phyloP scores from a whole-genome alignment of 805 yeast species.

The Metschnikowia gelsemii region DNA sequence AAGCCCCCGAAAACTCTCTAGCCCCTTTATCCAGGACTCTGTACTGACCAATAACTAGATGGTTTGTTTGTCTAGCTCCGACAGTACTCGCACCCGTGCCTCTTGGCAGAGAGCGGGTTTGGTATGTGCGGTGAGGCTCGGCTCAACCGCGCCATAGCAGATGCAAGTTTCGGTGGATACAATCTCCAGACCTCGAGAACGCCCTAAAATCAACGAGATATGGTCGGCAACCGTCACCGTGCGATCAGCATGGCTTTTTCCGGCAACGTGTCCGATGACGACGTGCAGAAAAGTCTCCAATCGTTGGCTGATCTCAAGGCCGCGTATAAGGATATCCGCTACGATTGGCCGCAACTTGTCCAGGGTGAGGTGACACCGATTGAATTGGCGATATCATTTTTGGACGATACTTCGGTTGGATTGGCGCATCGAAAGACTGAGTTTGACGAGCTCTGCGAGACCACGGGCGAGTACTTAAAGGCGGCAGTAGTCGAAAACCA shows the following conservation, averaged over 20 bases:
- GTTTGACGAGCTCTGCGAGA: constrained; percentile 58
- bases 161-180: too few species aligned
- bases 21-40: too few species aligned
- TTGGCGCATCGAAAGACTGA: constrained; percentile 70
- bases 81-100: constrained; percentile 8
- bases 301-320: constrained; percentile 36
- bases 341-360: constrained; percentile 45
- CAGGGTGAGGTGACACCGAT: constrained; percentile 67
- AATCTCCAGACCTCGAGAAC: too few species aligned
- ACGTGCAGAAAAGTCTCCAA: constrained; percentile 17
- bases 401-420: constrained; percentile 91
- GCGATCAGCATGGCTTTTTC: constrained; percentile 26
- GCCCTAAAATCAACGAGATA: too few species aligned
- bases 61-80: too few species aligned
- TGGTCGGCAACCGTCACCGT: constrained; percentile 25
- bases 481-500: constrained; percentile 76
- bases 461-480: constrained; percentile 58
- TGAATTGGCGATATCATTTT: constrained; percentile 76
- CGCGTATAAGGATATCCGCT: constrained; percentile 35
- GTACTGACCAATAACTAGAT: too few species aligned
- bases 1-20: too few species aligned
- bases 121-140: not conserved
- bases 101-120: too few species aligned
- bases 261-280: constrained; percentile 21
- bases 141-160: constrained; percentile 1